phyloP scores from a whole-genome alignment of 306 rosid species.

The Trichosanthes cucumerina region DNA sequence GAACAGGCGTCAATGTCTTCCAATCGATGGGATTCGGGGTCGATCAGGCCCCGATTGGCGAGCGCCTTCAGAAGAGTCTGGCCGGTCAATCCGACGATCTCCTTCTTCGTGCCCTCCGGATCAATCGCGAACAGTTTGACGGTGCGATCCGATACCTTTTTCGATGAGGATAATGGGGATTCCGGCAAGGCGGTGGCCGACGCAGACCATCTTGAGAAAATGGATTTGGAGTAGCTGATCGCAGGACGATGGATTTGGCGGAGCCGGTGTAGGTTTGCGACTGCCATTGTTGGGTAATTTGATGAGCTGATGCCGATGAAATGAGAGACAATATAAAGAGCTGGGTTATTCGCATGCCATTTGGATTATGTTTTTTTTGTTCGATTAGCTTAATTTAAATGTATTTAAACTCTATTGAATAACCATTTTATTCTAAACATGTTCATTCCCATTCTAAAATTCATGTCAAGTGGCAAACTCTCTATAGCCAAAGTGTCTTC shows the following conservation, averaged over 20 bases:
- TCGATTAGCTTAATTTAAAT: no score
- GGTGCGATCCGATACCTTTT: constrained; percentile 72
- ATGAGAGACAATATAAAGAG: background rate
- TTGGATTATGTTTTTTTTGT: no score
- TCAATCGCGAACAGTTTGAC: constrained; percentile 73
- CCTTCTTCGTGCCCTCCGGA: constrained; percentile 55
- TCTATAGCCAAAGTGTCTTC: no score
- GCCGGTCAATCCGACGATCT: constrained; percentile 63
- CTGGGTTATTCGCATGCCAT: background rate
- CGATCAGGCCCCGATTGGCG: constrained; percentile 57
- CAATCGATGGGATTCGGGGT: constrained; percentile 81
- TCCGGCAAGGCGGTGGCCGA: constrained; percentile 8
- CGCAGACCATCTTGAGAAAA: constrained; percentile 41
- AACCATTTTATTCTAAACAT: no score
- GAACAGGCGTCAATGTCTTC: constrained; percentile 95
- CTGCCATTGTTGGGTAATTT: constrained; percentile 37
- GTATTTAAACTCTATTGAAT: no score
- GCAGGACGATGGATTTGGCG: constrained; percentile 46
- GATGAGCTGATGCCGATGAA: background rate
- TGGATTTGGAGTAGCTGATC: constrained; percentile 43
- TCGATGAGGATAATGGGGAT: constrained; percentile 20
- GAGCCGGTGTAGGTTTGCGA: constrained; percentile 45
- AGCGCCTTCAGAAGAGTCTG: constrained; percentile 76
- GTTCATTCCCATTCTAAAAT: no score
- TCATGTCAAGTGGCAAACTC: no score